Base-by-base conservation (phyloP, 768 basidiomycete species). In the Strobilomyces echinocephalus region DNA sequence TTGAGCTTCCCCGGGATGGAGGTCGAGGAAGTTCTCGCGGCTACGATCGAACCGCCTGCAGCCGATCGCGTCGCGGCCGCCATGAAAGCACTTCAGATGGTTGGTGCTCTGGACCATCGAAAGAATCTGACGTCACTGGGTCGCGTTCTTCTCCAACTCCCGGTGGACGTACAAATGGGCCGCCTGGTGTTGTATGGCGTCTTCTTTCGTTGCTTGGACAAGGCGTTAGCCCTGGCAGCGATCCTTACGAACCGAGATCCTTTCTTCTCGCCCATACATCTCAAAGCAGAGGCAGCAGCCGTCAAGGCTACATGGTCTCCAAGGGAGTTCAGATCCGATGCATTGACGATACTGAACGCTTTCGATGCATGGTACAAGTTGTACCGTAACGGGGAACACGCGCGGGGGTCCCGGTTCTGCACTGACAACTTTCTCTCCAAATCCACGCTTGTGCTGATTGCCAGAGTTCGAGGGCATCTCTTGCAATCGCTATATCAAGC, bases 201-300 rank as follows among this genome's bases (percentile, higher is more conserved):
- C 63, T 90, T 97, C 76, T 95, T 95, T 83, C 83, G 88, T 54
- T 97, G 94, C 70, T 76, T 97, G 39, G 89, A 94, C 66, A 81
- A 84, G 47, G 89, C 91, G 0, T 69, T 97, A 56, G 91, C 92
- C 5, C 79, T 97, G 45, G 94, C 95, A n/a, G 91, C 92, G 7
- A 86, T 97, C 61, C 72, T 97, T 59, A 84, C 89, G 14, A 88
- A 90, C 60, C 87, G 94, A 31, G 93, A 95, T 54, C 91, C 94
- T 6, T 97, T 97, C 76, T 68, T 95, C 52, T 81, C 86, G 0
- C 95, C 95, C 0, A 79, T 87, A 69, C 82, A 85, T 46, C 74
- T 87, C 50, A 91, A 88, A 70, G 65, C 69, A 10, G 81, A 91
- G 63, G 85, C 94, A 3, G 75, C 81, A 36, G 78, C 76, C 18